These are phyloP conservation scores for Phyllosticta citribraziliensis DNA, from an alignment of 2,329 filamentous ascomycete genomes.

Conservation along the genomic window DNA sequence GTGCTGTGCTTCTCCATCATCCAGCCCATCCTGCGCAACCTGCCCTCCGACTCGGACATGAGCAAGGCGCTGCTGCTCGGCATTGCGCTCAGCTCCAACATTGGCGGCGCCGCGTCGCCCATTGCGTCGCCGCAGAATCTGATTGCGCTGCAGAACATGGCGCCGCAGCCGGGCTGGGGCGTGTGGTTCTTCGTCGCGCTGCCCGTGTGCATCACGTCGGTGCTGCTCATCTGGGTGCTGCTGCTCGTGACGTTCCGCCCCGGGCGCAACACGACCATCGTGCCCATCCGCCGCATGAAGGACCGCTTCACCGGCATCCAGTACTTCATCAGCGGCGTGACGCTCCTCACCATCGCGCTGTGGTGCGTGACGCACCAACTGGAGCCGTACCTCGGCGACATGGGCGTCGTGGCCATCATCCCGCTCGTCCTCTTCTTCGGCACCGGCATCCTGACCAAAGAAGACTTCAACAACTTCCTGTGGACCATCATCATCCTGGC, in stretches of 20 bases:
- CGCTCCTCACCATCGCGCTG: constrained; percentile 71
- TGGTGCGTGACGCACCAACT: constrained; percentile 93
- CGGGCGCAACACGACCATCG: constrained; percentile 74
- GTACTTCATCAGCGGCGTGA: constrained; percentile 83
- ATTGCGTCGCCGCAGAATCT: constrained; percentile 98
- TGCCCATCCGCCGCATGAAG: constrained; percentile 81
- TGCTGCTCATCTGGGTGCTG: constrained; percentile 80
- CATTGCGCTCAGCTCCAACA: constrained; percentile 89
- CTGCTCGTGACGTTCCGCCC: constrained; percentile 80
- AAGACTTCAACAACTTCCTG: constrained; percentile 99
- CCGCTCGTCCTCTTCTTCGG: constrained; percentile 95
- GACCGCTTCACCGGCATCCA: constrained; percentile 83
- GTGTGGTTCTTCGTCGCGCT: constrained; percentile 96
- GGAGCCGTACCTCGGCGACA: constrained; percentile 82
- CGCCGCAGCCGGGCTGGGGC: constrained; percentile 81
- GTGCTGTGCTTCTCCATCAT: constrained; percentile 98
- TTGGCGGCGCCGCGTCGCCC: constrained; percentile 90
- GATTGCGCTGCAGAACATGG: constrained; percentile 92
- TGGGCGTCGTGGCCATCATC: constrained; percentile 96
- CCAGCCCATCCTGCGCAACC: constrained; percentile 87
- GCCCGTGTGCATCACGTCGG: constrained; percentile 81
- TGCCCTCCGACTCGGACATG: constrained; percentile 84
- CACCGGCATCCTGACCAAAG: constrained; percentile 90
- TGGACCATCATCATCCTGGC: constrained; percentile 99
- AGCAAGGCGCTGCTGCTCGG: constrained; percentile 91